Conservation (phyloP, 257 asterid species). For the Gardenia jasminoides region DNA sequence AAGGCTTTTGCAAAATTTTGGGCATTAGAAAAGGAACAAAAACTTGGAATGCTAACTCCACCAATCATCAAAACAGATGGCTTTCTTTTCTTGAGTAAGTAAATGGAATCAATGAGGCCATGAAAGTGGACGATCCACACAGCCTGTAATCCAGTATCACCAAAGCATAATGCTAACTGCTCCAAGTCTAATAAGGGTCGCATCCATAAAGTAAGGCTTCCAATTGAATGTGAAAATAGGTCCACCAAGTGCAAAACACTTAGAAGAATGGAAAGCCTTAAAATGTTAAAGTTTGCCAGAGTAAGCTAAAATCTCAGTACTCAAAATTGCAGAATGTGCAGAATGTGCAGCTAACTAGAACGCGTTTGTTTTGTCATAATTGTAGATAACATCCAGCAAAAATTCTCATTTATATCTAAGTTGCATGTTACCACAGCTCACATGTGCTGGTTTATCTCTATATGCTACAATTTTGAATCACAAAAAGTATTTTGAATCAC, state of each 20-base stretch:
- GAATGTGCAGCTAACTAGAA: background rate
- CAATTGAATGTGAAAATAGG: background rate
- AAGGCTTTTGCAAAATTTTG: background rate
- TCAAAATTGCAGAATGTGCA: background rate
- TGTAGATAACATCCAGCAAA: background rate
- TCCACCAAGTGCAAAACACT: background rate
- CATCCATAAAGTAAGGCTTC: background rate
- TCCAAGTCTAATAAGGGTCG: background rate
- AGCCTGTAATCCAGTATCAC: background rate
- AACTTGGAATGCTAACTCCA: background rate
- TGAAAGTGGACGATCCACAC: background rate
- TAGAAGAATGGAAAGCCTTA: background rate
- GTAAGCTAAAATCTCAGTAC: background rate
- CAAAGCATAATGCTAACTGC: background rate
- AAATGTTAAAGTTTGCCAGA: background rate
- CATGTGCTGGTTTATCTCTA: background rate
- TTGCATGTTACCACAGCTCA: background rate
- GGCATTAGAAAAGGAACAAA: background rate
- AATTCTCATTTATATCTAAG: background rate
- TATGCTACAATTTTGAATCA: background rate
- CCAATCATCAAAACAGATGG: background rate
- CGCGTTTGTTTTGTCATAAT: background rate
- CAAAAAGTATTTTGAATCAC: background rate
- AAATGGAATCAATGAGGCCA: background rate
- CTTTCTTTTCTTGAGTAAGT: background rate